phyloP scores from a whole-genome alignment of 148 eudicot species.

The Arctostaphylos glauca region DNA sequence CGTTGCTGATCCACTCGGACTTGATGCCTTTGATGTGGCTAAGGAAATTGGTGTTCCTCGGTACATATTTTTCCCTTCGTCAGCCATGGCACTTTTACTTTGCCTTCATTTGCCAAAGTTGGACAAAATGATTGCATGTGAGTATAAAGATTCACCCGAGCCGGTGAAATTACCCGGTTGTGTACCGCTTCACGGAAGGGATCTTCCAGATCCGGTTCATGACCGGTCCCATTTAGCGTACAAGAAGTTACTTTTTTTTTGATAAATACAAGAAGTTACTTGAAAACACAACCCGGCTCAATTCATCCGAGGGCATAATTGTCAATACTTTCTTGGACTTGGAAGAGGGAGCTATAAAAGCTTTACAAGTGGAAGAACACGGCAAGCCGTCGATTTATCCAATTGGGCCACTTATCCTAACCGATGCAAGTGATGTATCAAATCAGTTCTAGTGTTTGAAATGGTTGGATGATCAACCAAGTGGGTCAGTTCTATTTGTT shows the following conservation, averaged over 20 bases:
- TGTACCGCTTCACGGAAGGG: not conserved
- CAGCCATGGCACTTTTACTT: not conserved
- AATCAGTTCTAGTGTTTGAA: slow-evolving; percentile 20
- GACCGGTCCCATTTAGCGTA: not conserved
- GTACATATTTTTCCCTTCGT: not conserved
- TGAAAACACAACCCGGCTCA: not conserved
- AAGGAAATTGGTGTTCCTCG: not conserved
- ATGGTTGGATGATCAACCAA: slow-evolving; percentile 54
- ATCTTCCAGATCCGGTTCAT: not conserved
- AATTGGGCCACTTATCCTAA: slow-evolving; percentile 36
- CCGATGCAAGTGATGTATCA: not conserved
- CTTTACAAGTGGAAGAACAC: slow-evolving; percentile 15
- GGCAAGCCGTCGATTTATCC: slow-evolving; percentile 32
- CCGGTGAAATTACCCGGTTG: not conserved
- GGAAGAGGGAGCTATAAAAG: slow-evolving; percentile 32
- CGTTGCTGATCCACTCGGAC: not conserved
- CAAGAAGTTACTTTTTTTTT: no score
- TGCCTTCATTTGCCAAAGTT: not conserved
- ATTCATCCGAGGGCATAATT: slow-evolving; percentile 23
- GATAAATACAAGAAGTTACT: no score
- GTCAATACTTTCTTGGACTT: slow-evolving; percentile 31
- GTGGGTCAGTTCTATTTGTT: slow-evolving; percentile 40
- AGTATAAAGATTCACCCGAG: not conserved
- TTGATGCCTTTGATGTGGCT: not conserved
- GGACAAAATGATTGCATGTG: not conserved